Conservation (phyloP, 352 stramenopile genomes). For the Phytopythium oedochilum region DNA sequence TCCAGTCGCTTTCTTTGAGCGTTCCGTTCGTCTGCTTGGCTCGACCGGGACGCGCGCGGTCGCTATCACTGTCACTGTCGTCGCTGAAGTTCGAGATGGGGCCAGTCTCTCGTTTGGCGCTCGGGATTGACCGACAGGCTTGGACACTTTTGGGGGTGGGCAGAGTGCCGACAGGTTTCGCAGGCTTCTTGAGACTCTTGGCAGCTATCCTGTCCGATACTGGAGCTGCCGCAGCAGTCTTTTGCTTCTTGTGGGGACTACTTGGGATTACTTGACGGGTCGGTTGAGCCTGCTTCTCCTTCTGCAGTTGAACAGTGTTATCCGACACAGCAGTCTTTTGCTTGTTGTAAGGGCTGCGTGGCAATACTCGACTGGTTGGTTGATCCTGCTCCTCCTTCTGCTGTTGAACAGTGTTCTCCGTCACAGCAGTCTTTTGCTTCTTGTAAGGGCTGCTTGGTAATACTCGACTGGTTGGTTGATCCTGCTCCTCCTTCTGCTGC, state of each 20-base stretch:
- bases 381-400: background rate
- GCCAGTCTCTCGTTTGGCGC: too few species aligned
- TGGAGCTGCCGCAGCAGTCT: background rate
- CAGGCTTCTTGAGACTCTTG: background rate
- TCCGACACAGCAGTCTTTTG: background rate
- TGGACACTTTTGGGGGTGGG: background rate
- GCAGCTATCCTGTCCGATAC: background rate
- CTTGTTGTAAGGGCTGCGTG: too few species aligned
- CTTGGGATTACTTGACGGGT: too few species aligned
- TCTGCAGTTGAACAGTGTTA: too few species aligned
- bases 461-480: background rate
- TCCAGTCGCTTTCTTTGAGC: background rate
- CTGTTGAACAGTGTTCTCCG: too few species aligned
- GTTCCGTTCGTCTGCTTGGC: background rate
- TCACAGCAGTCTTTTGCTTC: background rate
- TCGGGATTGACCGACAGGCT: background rate
- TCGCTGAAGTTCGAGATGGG: background rate
- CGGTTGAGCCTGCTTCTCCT: background rate
- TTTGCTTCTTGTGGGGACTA: background rate
- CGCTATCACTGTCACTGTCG: constrained; percentile 1
- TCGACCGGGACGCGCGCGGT: background rate
- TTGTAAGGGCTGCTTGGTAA: too few species aligned
- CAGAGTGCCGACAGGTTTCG: background rate
- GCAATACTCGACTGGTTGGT: too few species aligned
- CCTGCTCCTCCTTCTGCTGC: background rate